phyloP scores from a whole-genome alignment of 495 filamentous ascomycete genomes.

The Apodospora peruviana region DNA sequence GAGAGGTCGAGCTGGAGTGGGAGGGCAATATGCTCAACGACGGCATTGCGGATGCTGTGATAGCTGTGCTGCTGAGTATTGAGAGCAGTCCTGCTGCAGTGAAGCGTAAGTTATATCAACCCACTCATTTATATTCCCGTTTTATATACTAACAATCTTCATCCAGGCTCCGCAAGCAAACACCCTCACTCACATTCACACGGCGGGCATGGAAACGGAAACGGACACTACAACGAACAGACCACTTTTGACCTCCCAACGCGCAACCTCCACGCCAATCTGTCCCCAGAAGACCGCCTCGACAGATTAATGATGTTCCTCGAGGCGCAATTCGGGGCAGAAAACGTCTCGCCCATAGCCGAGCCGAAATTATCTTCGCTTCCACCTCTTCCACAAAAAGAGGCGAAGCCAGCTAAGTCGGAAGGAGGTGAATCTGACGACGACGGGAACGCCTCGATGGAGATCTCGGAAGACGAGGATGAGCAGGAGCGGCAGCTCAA shows the following conservation, averaged over 20 bases:
- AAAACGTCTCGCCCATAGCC: conserved; percentile 67
- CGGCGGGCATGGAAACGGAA: no score
- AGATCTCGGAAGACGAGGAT: conserved; percentile 34
- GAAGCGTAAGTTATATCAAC: conserved; percentile 66
- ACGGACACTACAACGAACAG: conserved; percentile 11
- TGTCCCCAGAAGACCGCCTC: conserved; percentile 68
- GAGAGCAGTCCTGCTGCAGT: conserved; percentile 94
- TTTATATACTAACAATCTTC: background rate
- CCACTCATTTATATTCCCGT: no score
- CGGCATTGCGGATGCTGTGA: conserved; percentile 90
- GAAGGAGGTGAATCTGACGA: conserved; percentile 16
- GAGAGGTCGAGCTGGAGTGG: conserved; percentile 90
- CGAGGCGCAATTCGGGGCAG: conserved; percentile 87
- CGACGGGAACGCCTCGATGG: conserved; percentile 33
- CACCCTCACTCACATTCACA: conserved; percentile 49
- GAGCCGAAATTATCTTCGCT: conserved; percentile 50
- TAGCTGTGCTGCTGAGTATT: conserved; percentile 81
- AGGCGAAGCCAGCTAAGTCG: conserved; percentile 1
- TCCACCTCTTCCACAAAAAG: conserved; percentile 21
- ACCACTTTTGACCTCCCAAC: conserved; percentile 31
- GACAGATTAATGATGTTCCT: conserved; percentile 89
- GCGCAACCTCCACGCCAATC: conserved; percentile 65
- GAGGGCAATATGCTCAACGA: conserved; percentile 98
- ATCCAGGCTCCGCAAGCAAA: conserved; percentile 43
- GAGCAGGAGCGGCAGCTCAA: conserved; percentile 22